Conservation (phyloP, 306 rosid species). For the Corylus avellana region DNA sequence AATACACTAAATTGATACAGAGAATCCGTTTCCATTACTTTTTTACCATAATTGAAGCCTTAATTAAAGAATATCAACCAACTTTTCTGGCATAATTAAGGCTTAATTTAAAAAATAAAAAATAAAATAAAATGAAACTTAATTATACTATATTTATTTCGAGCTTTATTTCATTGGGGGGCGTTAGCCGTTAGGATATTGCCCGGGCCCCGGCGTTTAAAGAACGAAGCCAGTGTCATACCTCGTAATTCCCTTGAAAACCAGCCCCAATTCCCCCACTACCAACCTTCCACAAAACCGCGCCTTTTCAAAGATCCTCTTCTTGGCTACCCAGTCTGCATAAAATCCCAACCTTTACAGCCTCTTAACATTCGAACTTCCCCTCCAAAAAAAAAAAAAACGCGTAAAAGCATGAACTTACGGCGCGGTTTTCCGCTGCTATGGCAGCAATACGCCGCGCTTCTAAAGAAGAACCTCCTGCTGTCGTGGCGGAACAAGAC, state of each 20-base stretch:
- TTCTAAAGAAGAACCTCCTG: conserved; percentile 58
- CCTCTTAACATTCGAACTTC: background rate
- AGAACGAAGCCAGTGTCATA: background rate
- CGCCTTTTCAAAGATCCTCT: conserved; percentile 5
- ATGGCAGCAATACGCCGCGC: conserved; percentile 55
- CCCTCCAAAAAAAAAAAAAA: background rate
- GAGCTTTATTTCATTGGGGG: too few species aligned
- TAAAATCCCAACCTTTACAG: background rate
- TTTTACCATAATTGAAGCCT: too few species aligned
- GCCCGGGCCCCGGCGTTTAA: background rate
- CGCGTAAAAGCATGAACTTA: conserved; percentile 27
- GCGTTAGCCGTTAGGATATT: too few species aligned
- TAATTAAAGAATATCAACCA: too few species aligned
- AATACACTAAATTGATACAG: too few species aligned
- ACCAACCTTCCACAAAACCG: conserved; percentile 6
- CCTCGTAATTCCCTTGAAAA: background rate
- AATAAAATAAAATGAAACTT: too few species aligned
- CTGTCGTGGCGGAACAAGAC: conserved; percentile 70
- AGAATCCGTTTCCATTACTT: too few species aligned
- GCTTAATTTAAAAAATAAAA: too few species aligned
- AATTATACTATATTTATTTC: too few species aligned
- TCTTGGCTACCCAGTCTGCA: background rate
- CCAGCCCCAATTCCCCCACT: background rate
- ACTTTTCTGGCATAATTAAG: too few species aligned
- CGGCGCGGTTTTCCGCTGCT: conserved; percentile 50